Evolutionary conservation across 768 basidiomycete genomes (phyloP).

Genomic region (Boletus bicolor): DNA sequence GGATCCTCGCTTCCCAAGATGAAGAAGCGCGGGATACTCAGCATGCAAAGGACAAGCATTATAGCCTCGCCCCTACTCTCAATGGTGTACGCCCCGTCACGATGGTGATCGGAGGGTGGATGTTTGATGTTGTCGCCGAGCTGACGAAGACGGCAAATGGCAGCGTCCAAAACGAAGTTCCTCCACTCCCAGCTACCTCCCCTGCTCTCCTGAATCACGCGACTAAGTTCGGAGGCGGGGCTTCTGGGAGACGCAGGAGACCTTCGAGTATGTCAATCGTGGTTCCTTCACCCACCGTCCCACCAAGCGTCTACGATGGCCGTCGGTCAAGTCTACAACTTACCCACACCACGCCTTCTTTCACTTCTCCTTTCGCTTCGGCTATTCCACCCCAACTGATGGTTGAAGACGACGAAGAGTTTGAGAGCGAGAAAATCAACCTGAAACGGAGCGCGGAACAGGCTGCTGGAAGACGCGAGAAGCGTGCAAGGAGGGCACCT

Average conservation of each 20-base stretch:
- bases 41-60: conserved; percentile 35
- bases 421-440: conserved; percentile 45
- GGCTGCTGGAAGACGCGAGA: conserved; percentile 38
- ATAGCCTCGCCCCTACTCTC: conserved; percentile 39
- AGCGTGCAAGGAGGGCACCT: conserved; percentile 15
- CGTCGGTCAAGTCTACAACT: conserved; percentile 58
- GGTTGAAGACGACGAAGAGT: conserved; percentile 37
- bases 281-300: conserved; percentile 29
- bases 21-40: conserved; percentile 34
- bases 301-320: conserved; percentile 29
- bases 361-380: conserved; percentile 25
- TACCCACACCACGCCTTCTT: conserved; percentile 51
- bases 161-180: not conserved
- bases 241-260: conserved; percentile 17
- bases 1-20: conserved; percentile 45
- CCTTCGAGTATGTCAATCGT: conserved; percentile 39
- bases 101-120: conserved; percentile 64
- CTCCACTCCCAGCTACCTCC: conserved; percentile 21
- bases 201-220: conserved; percentile 18
- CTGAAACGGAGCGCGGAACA: conserved; percentile 38
- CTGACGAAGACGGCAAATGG: conserved; percentile 40
- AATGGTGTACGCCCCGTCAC: conserved; percentile 51
- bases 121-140: conserved; percentile 76
- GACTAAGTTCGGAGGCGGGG: conserved; percentile 21
- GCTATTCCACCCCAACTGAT: conserved; percentile 13